These are phyloP conservation scores for Fusarium tricinctum DNA, from an alignment of 2,329 filamentous ascomycete genomes.

Conservation along the genomic window DNA sequence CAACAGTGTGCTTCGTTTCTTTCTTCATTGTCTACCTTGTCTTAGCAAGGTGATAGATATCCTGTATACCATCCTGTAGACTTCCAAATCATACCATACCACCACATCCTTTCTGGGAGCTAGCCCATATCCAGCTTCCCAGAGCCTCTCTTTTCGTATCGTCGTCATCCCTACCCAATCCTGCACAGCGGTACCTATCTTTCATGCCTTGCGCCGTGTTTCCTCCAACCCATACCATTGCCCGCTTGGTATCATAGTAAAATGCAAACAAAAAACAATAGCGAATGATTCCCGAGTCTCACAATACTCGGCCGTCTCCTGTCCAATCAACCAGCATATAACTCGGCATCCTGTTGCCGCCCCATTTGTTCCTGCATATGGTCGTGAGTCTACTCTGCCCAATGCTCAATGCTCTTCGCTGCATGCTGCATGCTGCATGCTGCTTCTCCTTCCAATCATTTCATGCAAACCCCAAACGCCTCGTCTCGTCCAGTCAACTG, in stretches of 20 bases:
- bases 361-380: slow-evolving; percentile 49
- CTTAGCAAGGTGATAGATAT: slow-evolving; percentile 28
- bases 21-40: slow-evolving; percentile 20
- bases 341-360: slow-evolving; percentile 33
- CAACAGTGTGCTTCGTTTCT: slow-evolving; percentile 10
- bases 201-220: slow-evolving; percentile 40
- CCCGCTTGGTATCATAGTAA: slow-evolving; percentile 48
- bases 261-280: slow-evolving; percentile 32
- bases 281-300: slow-evolving; percentile 45
- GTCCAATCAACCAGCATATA: slow-evolving; percentile 32
- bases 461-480: slow-evolving; percentile 44
- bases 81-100: slow-evolving; percentile 12
- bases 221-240: slow-evolving; percentile 42
- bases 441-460: slow-evolving; percentile 27
- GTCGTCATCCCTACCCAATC: slow-evolving; percentile 4
- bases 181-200: slow-evolving; percentile 33
- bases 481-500: slow-evolving; percentile 36
- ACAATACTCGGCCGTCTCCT: slow-evolving; percentile 31
- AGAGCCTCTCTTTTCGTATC: slow-evolving; percentile 47
- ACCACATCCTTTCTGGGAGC: slow-evolving; percentile 41
- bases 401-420: slow-evolving; percentile 9
- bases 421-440: slow-evolving; percentile 21
- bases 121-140: slow-evolving; percentile 51
- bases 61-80: slow-evolving; percentile 17
- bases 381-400: slow-evolving; percentile 21